Base-by-base conservation (phyloP, 495 filamentous ascomycete species). In the Neurospora sp. region DNA sequence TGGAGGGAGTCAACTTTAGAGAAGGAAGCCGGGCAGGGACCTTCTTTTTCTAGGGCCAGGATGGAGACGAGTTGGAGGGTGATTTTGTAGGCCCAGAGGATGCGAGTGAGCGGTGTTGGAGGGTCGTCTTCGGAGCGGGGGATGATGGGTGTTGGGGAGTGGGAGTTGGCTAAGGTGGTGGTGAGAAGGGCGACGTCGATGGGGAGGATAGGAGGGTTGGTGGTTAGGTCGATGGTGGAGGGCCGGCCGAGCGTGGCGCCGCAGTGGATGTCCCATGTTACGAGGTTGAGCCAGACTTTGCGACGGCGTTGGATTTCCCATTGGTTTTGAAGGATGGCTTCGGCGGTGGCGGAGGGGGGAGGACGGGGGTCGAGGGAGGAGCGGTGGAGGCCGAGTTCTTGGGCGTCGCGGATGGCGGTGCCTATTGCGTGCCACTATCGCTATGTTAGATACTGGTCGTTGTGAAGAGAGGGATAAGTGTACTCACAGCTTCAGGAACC, bases 381-480 rank as follows among this genome's bases (percentile, higher is more conserved):
- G 37, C 84, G 84, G 74, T 90, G 88, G 46, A 91, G 76, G 35
- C 88, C 89, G 70, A 91, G 87, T 74, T 90, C 89, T 77, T 90
- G 88, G 9, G 86, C 89, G 78, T 91, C 89, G 48, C 88, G 80
- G 70, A 90, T 90, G 11, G 84, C 82, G 38, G 83, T 80, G 18
- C 87, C 88, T 23, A 91, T 82, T 16, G 84, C 83, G 80, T 91
- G 88, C 89, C 89, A 91, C 78, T 85, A n/a, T n/a, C n/a, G n/a
- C n/a, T n/a, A n/a, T n/a, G n/a, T n/a, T n/a, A n/a, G n/a, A n/a
- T n/a, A n/a, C n/a, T n/a, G n/a, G n/a, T n/a, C n/a, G n/a, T n/a
- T n/a, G n/a, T n/a, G n/a, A n/a, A n/a, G n/a, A n/a, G n/a, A n/a
- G n/a, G n/a, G n/a, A n/a, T n/a, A n/a, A n/a, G n/a, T n/a, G n/a